phyloP scores from a whole-genome alignment of 345 rosid genomes.

The Kandelia obovata region DNA sequence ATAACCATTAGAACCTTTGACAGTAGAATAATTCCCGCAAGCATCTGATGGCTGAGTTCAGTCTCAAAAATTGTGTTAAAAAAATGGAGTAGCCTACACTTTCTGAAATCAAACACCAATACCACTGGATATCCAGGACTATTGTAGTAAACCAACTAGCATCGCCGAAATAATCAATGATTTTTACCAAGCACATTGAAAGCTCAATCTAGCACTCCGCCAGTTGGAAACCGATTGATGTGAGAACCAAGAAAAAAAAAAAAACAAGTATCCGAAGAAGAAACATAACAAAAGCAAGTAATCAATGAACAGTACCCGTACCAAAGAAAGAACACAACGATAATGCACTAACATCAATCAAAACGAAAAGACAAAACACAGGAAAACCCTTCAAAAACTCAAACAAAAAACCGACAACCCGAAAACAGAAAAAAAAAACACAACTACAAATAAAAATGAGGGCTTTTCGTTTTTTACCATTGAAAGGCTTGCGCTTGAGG shows the following conservation, averaged over 20 bases:
- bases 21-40: no score
- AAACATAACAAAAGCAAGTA: no score
- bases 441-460: not conserved
- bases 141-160: no score
- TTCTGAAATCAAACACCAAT: no score
- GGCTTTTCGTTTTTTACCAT: slow-evolving; percentile 35
- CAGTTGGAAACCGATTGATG: not conserved
- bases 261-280: no score
- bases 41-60: no score
- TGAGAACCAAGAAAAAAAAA: no score
- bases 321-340: not conserved
- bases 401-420: not conserved
- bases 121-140: no score
- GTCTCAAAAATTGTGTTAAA: no score
- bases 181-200: not conserved
- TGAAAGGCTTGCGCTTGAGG: slow-evolving; percentile 74
- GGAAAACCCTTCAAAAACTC: not conserved
- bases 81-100: no score
- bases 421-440: not conserved
- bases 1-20: no score
- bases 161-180: not conserved
- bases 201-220: not conserved
- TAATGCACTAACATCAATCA: not conserved
- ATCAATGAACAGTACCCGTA: not conserved
- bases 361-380: not conserved